Base-by-base conservation (phyloP, 106 monocot species). In the Iris macrosiphon region DNA sequence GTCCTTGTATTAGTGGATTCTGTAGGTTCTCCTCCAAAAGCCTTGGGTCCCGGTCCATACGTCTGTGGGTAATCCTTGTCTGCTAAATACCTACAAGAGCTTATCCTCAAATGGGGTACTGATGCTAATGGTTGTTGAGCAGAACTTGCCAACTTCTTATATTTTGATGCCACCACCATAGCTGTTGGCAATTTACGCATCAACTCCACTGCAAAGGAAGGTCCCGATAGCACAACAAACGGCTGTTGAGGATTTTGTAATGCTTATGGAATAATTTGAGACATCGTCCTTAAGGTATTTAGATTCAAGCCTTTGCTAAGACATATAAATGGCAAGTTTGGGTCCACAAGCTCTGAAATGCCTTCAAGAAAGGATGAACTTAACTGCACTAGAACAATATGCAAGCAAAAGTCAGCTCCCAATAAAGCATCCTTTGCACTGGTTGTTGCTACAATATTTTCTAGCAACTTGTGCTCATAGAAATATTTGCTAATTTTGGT, bases 61-160 rank as follows among this genome's bases (percentile, higher is more conserved):
- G n/a, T n/a, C n/a, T n/a, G n/a, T n/a, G n/a, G n/a, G n/a, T n/a
- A n/a, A n/a, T n/a, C n/a, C n/a, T n/a, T n/a, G n/a, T n/a, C n/a
- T n/a, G n/a, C n/a, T n/a, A n/a, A n/a, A n/a, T n/a, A 89, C 95
- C 85, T 79, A 23, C 89, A 95, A 12, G 85, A 82, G 72, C 82
- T 95, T 64, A 95, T 89, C 24, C 95, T 82, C 19, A 95, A 57
- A 76, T 68, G 62, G 0, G 82, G 79, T n/a, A n/a, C n/a, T n/a
- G n/a, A n/a, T n/a, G n/a, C n/a, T n/a, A n/a, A n/a, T n/a, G n/a
- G n/a, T n/a, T n/a, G n/a, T n/a, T n/a, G n/a, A n/a, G n/a, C n/a
- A n/a, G n/a, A n/a, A n/a, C n/a, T n/a, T n/a, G n/a, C n/a, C n/a
- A n/a, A n/a, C n/a, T n/a, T n/a, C n/a, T n/a, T n/a, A n/a, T n/a